Percentiles rank a stretch among this genome's conserved stretches.
Evolutionary conservation across 1,284 basidiomycete genomes (phyloP).

Genomic region (Tilletia walkeri): DNA sequence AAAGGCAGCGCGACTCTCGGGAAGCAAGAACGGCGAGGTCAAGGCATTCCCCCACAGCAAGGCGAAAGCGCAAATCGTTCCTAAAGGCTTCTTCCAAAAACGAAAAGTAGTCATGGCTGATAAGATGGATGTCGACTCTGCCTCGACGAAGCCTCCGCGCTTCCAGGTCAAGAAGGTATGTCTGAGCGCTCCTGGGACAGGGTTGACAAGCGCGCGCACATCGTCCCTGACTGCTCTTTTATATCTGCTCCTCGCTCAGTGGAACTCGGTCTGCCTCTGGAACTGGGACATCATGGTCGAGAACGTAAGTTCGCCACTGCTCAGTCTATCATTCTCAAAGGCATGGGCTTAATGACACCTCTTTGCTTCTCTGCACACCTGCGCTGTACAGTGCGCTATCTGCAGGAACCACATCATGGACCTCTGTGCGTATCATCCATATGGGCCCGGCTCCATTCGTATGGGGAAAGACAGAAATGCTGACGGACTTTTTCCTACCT

Average conservation of each 20-base stretch:
- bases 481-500: background rate
- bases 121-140: conserved; percentile 21
- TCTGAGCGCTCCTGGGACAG: background rate
- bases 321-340: background rate
- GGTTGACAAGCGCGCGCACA: background rate
- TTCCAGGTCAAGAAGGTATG: conserved; percentile 55
- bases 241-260: conserved; percentile 29
- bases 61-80: background rate
- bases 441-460: background rate
- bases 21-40: no score
- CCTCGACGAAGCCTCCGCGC: conserved; percentile 39
- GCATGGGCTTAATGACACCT: background rate
- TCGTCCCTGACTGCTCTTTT: background rate
- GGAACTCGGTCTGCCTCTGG: conserved; percentile 55
- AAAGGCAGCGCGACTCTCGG: no score
- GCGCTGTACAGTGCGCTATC: conserved; percentile 47
- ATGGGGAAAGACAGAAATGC: background rate
- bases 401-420: conserved; percentile 57
- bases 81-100: background rate
- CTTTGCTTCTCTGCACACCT: background rate
- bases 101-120: conserved; percentile 17
- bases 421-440: conserved; percentile 39
- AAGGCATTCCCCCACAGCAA: background rate
- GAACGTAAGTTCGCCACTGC: conserved; percentile 39
- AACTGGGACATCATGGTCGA: conserved; percentile 55